A percentile compares a stretch with the other conserved stretches of the same genome.
These are phyloP conservation scores for Scleroderma citrinum DNA, from an alignment of 768 basidiomycete species.

Conservation along the genomic window DNA sequence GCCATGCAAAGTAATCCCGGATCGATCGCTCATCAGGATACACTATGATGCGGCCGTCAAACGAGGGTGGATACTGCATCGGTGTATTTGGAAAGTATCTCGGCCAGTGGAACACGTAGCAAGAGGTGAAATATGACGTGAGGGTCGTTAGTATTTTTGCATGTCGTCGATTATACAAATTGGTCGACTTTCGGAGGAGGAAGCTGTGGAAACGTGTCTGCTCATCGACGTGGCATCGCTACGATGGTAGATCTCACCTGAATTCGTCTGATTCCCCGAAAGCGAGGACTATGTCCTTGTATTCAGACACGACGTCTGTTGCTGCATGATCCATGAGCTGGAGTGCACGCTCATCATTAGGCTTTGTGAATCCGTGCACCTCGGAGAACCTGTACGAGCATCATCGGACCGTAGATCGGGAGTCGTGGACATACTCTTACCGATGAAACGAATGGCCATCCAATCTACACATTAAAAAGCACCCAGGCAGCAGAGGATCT, in stretches of 20 bases:
- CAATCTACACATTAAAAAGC: conserved; percentile 79
- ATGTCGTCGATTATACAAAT: conserved; percentile 78
- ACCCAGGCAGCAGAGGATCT: conserved; percentile 77
- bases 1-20: conserved; percentile 92
- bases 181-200: conserved; percentile 67
- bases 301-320: conserved; percentile 69
- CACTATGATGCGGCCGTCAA: conserved; percentile 82
- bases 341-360: conserved; percentile 85
- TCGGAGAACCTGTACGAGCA: conserved; percentile 69
- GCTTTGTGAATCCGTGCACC: conserved; percentile 76
- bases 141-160: conserved; percentile 84
- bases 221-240: background rate
- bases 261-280: conserved; percentile 98
- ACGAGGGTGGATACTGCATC: conserved; percentile 80
- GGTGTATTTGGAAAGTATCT: conserved; percentile 68
- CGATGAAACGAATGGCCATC: conserved; percentile 95
- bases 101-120: conserved; percentile 84
- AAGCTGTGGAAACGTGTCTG: conserved; percentile 50
- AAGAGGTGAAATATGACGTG: conserved; percentile 85
- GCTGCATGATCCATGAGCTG: conserved; percentile 92
- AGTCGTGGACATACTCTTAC: conserved; percentile 35
- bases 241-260: conserved; percentile 48
- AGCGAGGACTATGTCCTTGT: conserved; percentile 76
- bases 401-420: background rate
- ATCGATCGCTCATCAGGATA: conserved; percentile 73